Base-by-base conservation (phyloP, 2,329 filamentous ascomycete species). In the Colletotrichum sp. region DNA sequence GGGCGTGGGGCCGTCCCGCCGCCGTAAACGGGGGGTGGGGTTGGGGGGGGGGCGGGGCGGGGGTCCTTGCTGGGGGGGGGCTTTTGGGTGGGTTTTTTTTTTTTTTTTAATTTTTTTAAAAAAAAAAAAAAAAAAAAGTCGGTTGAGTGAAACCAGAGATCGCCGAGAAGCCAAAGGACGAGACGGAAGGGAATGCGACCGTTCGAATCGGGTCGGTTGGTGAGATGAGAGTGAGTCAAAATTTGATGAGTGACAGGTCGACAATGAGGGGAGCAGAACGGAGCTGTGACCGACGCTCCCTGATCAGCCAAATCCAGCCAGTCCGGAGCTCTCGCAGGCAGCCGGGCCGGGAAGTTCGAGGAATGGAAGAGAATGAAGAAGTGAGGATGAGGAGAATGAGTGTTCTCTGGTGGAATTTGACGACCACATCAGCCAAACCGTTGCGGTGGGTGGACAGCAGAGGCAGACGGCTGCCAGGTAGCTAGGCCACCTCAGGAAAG, bases 151-250 rank as follows among this genome's bases (percentile, higher is more conserved):
- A 69, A 62, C 24, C 26, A 58, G 10, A 48, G 30, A 36, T 7
- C 21, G 34, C 61, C 13, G 61, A 63, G 34, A 34, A 13, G 34
- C 14, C 26, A 16, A 63, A 26, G 21, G 7, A 16, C 14, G n/a
- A 63, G 32, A 18, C 6, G 43, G 12, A 52, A 66, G n/a, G 62
- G 72, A 72, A 72, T 55, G 62, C 68, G 36, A 56, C 62, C 32
- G 55, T 48, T 58, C 30, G 12, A 32, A 65, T 26, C 32, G 26
- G 70, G 52, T n/a, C 24, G 32, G 9, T 26, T 16, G 14, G 62
- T 56, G 69, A 68, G 69, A 73, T 75, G 73, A 71, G 10, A 66
- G 72, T 72, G 68, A 71, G 72, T 65, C 72, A 66, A 67, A 34
- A 43, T 66, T 74, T 72, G 68, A 72, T 72, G 55, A 74, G 69